Evolutionary conservation across 1,139 yeast genomes (phyloP), one percentile per base, ranked within the genome.

Genomic region (Protomyces inundatus): DNA sequence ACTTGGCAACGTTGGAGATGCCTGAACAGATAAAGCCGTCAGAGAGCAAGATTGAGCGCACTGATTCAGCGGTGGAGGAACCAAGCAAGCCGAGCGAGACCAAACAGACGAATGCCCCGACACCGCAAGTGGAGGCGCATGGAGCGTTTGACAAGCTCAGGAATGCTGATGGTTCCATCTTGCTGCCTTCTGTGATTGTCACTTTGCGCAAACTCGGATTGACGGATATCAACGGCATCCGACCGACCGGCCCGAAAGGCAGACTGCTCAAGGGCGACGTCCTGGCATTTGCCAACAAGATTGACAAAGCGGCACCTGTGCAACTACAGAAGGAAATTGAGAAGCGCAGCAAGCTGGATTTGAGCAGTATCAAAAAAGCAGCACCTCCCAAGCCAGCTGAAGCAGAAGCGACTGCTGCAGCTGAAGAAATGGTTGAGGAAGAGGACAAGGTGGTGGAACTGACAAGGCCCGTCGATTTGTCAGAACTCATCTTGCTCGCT

Each of bases 261-360:
- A 82, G 96, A 71, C 74, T 93, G 59, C 80, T 90, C 69, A 88
- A 88, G 77, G 98, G 98, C 67, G 98, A 93, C 74, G 90, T 91
- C 1, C 81, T 91, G 69, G 95, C 96, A 0, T 85, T 83, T 73
- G 74, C 91, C 65, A 97, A 98, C 35, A 75, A 82, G 67, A 88
- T 91, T 66, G 75, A 87, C 14, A 71, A 77, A 58, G 84, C 81
- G 6, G 77, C 85, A 10, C 83, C 86, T 36, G 73, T 75, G 30
- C 73, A 76, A 33, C 79, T 91, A 65, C 79, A 88, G 7, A 76
- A 82, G 52, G 85, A 79, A 72, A 76, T 91, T 69, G 78, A 82
- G 65, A 77, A 80, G 60, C 81, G 82, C 68, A 81, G 84, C 68
- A 88, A 85, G 70, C 79, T 91, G 68, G 98, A 93, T 73, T 80